Evolutionary conservation across 1,284 basidiomycete genomes (phyloP).

Genomic region (Moniliophthora roreri): DNA sequence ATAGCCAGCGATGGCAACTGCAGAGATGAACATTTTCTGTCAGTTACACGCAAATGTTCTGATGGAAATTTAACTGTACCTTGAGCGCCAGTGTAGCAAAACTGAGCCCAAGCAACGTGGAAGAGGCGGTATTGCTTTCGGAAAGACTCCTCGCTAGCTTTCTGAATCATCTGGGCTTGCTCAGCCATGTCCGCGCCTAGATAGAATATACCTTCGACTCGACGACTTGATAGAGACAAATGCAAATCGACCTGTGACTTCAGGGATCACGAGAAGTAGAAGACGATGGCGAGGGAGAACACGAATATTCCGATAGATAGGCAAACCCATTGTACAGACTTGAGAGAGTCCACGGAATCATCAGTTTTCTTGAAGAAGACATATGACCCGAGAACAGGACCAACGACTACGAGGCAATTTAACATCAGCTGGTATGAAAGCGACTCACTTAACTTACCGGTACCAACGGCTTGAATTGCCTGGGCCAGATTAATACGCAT

Average conservation of each 20-base stretch:
- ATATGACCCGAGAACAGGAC: conserved; percentile 32
- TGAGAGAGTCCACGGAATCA: conserved; percentile 29
- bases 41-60: background rate
- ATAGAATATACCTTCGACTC: background rate
- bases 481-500: conserved; percentile 35
- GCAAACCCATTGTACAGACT: conserved; percentile 35
- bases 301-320: conserved; percentile 34
- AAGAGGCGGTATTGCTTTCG: conserved; percentile 30
- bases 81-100: conserved; percentile 34
- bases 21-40: too few relatives aligned
- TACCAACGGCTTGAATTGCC: conserved; percentile 32
- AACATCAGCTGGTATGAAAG: background rate
- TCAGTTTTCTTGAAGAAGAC: conserved; percentile 33
- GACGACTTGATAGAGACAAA: background rate
- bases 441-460: conserved; percentile 8
- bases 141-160: conserved; percentile 26
- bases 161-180: conserved; percentile 30
- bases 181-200: conserved; percentile 34
- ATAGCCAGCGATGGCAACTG: conserved; percentile 32
- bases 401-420: conserved; percentile 22
- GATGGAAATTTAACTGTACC: conserved; percentile 16
- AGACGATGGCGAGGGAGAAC: conserved; percentile 31
- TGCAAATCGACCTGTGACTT: conserved; percentile 31
- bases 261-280: conserved; percentile 33
- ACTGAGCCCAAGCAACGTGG: conserved; percentile 32